These are phyloP conservation scores for Cladosporium austrohemisphaericum DNA, from an alignment of 2,329 filamentous ascomycete species.

Conservation along the genomic window DNA sequence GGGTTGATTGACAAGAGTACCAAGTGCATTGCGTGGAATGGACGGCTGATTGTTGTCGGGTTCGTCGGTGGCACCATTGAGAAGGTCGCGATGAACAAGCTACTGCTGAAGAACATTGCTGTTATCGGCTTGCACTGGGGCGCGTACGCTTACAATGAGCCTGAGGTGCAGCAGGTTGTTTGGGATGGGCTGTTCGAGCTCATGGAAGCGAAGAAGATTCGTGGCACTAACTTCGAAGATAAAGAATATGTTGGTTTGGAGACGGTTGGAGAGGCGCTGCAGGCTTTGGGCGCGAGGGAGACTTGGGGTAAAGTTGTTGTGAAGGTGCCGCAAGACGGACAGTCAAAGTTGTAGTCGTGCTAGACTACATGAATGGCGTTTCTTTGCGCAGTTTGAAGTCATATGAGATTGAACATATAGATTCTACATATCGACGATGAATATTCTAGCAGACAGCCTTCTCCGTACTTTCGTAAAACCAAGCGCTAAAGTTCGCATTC, in stretches of 20 bases:
- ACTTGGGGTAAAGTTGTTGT: constrained; percentile 98
- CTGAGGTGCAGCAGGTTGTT: constrained; percentile 64
- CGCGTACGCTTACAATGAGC: constrained; percentile 71
- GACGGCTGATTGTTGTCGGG: constrained; percentile 78
- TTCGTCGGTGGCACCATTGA: constrained; percentile 86
- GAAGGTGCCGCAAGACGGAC: constrained; percentile 63
- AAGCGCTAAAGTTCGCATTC: no score
- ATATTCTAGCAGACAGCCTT: no score
- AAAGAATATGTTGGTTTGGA: constrained; percentile 79
- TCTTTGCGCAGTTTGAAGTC: no score
- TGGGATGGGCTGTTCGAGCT: constrained; percentile 81
- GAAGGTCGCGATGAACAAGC: constrained; percentile 87
- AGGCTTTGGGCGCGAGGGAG: constrained; percentile 71
- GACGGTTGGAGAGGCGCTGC: constrained; percentile 69
- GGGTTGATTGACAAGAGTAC: constrained; percentile 82
- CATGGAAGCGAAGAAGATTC: constrained; percentile 73
- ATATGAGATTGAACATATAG: no score
- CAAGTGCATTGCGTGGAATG: constrained; percentile 93
- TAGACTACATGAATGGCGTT: no score
- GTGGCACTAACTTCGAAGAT: constrained; percentile 77
- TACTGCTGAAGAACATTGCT: constrained; percentile 88
- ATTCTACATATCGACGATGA: no score
- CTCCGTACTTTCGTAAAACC: no score
- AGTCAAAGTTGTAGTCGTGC: constrained; percentile 9
- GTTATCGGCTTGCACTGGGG: constrained; percentile 92